phyloP scores from a whole-genome alignment of 177 flowering plant species.

The Vitis hybrid region DNA sequence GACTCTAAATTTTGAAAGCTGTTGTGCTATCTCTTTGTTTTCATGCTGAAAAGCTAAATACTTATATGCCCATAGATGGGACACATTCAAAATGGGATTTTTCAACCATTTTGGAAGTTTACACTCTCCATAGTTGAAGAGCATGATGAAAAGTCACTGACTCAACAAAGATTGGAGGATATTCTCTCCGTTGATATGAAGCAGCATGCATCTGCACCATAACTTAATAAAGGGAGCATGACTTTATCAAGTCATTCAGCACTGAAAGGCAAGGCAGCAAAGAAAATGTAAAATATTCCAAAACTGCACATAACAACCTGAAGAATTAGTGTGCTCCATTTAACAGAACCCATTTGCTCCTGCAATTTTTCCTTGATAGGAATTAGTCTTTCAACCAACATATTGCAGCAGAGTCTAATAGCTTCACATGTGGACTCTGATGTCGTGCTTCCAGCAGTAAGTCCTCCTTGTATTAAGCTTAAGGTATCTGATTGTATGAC shows the following conservation, averaged over 20 bases:
- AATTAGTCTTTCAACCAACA: slow-evolving; percentile 64
- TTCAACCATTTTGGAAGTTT: neutral
- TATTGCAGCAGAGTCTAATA: slow-evolving; percentile 63
- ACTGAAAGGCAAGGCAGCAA: neutral
- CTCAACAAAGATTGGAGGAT: neutral
- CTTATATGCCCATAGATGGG: neutral
- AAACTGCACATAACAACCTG: slow-evolving; percentile 38
- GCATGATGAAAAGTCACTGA: neutral
- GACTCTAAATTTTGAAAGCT: too few relatives aligned
- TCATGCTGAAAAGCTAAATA: neutral
- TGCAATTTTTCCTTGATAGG: slow-evolving; percentile 53
- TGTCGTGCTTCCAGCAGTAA: slow-evolving; percentile 82
- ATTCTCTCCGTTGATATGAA: neutral
- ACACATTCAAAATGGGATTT: neutral
- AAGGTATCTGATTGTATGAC: slow-evolving; percentile 79
- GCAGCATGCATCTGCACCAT: neutral
- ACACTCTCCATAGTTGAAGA: neutral
- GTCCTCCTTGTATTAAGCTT: slow-evolving; percentile 83
- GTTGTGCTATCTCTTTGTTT: neutral
- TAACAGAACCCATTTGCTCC: slow-evolving; percentile 39
- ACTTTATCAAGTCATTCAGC: neutral
- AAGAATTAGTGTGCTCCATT: slow-evolving; percentile 56
- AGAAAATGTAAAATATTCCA: neutral
- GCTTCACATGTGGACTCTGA: slow-evolving; percentile 93
- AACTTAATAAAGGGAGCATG: neutral